phyloP scores from a whole-genome alignment of 73 alveolate species.

The Blepharisma stoltei region DNA sequence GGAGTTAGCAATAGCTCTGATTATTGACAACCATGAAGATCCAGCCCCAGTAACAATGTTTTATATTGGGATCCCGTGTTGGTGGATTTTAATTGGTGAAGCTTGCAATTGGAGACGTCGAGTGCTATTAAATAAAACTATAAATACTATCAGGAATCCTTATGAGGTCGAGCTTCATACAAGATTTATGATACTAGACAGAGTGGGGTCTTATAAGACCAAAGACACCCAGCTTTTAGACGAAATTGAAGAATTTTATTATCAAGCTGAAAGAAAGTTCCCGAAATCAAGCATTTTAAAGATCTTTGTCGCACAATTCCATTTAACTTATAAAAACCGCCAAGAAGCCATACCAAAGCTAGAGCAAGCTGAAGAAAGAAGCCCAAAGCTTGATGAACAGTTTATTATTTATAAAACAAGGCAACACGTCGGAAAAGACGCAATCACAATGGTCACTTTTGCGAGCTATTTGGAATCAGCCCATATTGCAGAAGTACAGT shows the following conservation, averaged over 20 bases:
- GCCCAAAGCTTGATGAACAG: constrained; percentile 10
- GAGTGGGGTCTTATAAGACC: constrained; percentile 12
- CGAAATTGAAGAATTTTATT: constrained; percentile 25
- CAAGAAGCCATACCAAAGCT: constrained; percentile 28
- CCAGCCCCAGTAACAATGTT: constrained; percentile 8
- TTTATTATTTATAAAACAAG: constrained; percentile 22
- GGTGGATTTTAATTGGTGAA: background rate
- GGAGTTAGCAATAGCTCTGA: background rate
- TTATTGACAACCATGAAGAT: background rate
- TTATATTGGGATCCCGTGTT: background rate
- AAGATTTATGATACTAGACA: constrained; percentile 15
- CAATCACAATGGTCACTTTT: constrained; percentile 25
- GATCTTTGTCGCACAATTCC: constrained; percentile 25
- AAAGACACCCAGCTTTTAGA: background rate
- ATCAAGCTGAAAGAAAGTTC: constrained; percentile 27
- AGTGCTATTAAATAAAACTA: background rate
- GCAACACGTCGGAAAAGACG: constrained; percentile 21
- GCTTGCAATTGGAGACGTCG: background rate
- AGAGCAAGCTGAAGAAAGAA: constrained; percentile 20
- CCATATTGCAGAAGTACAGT: background rate
- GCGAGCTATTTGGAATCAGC: constrained; percentile 8
- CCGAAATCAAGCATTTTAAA: constrained; percentile 10
- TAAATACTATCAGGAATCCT: background rate
- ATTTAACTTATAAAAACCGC: constrained; percentile 9
- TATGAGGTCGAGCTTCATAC: constrained; percentile 25